Evolutionary conservation across 2,329 filamentous ascomycete genomes (phyloP).

Genomic region (Mollisiaceae sp.): DNA sequence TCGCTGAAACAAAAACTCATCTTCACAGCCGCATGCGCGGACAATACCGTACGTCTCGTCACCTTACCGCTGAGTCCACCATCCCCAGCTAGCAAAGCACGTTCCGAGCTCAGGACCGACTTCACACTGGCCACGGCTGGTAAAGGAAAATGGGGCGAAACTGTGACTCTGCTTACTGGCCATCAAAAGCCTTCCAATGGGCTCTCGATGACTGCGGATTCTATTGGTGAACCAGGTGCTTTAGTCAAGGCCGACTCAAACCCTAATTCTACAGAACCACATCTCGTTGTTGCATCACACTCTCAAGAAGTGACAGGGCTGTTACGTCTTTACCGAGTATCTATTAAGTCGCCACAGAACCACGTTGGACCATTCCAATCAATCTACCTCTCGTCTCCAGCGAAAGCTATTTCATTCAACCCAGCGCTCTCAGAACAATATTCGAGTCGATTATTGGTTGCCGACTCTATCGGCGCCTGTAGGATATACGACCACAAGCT

Average conservation of each 20-base stretch:
- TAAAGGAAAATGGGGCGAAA: conserved; percentile 68
- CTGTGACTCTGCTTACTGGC: conserved; percentile 57
- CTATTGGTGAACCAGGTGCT: conserved; percentile 44
- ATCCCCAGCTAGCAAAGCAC: conserved; percentile 62
- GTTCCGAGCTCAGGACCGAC: conserved; percentile 55
- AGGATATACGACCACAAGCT: conserved; percentile 66
- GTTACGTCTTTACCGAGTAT: conserved; percentile 62
- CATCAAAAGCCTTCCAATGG: conserved; percentile 59
- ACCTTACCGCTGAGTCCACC: conserved; percentile 66
- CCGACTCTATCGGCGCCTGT: conserved; percentile 60
- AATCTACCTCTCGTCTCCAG: conserved; percentile 60
- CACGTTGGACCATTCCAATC: conserved; percentile 61
- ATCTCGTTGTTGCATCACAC: conserved; percentile 64
- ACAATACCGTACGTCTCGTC: conserved; percentile 60
- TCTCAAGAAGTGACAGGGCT: conserved; percentile 63
- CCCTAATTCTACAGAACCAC: conserved; percentile 40
- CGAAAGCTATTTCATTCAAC: conserved; percentile 65
- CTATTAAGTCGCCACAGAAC: conserved; percentile 45
- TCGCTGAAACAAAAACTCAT: conserved; percentile 63
- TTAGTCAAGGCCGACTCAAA: conserved; percentile 24
- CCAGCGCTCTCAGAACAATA: conserved; percentile 50
- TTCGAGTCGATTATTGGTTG: conserved; percentile 61
- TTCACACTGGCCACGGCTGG: conserved; percentile 61
- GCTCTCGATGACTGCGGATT: conserved; percentile 57
- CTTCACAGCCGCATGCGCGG: conserved; percentile 64